These are phyloP conservation scores for Solanum tarapatanum DNA, from an alignment of 257 asterid species.

Conservation along the genomic window DNA sequence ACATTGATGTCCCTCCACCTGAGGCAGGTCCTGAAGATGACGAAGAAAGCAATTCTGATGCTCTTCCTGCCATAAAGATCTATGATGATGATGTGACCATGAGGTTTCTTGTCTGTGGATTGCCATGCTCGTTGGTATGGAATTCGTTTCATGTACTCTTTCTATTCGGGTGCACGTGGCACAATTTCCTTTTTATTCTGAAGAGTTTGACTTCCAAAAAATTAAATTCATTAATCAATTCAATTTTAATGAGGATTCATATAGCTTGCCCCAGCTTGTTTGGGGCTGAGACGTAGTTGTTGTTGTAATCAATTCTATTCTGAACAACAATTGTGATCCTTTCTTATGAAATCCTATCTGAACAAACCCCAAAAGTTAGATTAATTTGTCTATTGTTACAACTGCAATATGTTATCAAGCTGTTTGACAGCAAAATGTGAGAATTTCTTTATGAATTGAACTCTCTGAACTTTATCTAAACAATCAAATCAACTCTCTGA, in stretches of 20 bases:
- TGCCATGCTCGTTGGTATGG: conserved; percentile 57
- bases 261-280: not conserved
- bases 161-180: not conserved
- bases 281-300: not conserved
- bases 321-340: not conserved
- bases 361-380: not conserved
- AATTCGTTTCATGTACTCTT: not conserved
- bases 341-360: not conserved
- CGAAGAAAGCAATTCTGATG: conserved; percentile 65
- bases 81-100: conserved; percentile 73
- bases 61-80: conserved; percentile 76
- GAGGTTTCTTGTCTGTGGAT: conserved; percentile 88
- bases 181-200: not conserved
- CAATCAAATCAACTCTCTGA: not conserved
- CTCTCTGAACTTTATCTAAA: not conserved
- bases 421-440: not conserved
- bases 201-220: not conserved
- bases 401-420: not conserved
- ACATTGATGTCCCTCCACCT: conserved; percentile 45
- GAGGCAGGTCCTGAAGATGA: conserved; percentile 62
- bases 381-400: not conserved
- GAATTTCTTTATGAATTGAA: not conserved
- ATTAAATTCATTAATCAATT: not conserved
- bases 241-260: not conserved
- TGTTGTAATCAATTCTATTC: not conserved